Conservation (phyloP, 2,329 filamentous ascomycete species). For the Penicillium sp. region DNA sequence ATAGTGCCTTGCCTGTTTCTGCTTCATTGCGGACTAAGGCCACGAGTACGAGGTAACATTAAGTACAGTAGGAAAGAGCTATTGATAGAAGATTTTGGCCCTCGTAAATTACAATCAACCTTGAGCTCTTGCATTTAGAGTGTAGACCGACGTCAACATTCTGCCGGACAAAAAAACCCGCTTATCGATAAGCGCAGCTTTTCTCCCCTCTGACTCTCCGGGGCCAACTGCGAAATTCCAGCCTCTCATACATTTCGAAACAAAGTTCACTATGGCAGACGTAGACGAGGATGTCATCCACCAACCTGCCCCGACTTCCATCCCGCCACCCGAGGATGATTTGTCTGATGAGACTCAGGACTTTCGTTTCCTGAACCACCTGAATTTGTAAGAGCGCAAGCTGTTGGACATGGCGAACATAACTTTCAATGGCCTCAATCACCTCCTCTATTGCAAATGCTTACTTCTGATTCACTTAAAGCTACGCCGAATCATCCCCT, state of each 20-base stretch:
- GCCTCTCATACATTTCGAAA: neutral
- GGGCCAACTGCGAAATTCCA: constrained; percentile 5
- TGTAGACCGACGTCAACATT: neutral
- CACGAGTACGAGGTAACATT: too few relatives aligned
- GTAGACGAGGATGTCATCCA: constrained; percentile 45
- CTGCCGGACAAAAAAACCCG: neutral
- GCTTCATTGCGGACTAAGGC: too few relatives aligned
- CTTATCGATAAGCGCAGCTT: constrained; percentile 28
- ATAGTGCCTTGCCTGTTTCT: too few relatives aligned
- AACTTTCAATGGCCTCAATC: neutral
- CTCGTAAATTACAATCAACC: too few relatives aligned
- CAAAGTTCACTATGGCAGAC: constrained; percentile 40
- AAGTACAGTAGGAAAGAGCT: too few relatives aligned
- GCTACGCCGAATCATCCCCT: constrained; percentile 36
- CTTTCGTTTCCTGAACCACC: constrained; percentile 68
- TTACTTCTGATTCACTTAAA: constrained; percentile 38
- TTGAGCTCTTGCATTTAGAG: too few relatives aligned
- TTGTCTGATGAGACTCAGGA: constrained; percentile 81
- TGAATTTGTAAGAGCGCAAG: constrained; percentile 48
- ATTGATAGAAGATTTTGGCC: too few relatives aligned
- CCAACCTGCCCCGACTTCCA: constrained; percentile 29
- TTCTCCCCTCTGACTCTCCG: constrained; percentile 7
- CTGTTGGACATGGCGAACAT: neutral
- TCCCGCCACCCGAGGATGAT: constrained; percentile 55
- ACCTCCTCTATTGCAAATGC: neutral